These are phyloP conservation scores for Metschnikowia santaceciliae DNA, from an alignment of 805 yeast genomes.

Conservation along the genomic window DNA sequence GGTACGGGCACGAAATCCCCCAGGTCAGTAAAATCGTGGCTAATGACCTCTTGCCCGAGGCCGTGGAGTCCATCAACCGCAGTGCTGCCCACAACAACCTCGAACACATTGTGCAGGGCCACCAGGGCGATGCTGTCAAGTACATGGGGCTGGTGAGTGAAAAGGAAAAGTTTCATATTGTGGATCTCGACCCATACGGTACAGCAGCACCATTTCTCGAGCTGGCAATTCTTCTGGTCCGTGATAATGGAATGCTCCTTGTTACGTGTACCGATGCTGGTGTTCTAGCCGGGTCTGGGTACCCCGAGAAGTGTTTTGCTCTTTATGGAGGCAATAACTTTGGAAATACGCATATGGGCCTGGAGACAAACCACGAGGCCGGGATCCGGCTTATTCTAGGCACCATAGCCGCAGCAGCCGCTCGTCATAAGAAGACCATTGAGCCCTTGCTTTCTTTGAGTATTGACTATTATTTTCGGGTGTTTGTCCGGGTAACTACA, in stretches of 20 bases:
- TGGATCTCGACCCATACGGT: conserved; percentile 97
- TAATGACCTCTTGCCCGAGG: conserved; percentile 81
- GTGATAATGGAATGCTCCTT: conserved; percentile 77
- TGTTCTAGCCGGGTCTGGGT: conserved; percentile 91
- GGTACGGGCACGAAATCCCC: conserved; percentile 92
- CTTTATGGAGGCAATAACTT: conserved; percentile 90
- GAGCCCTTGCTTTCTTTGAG: conserved; percentile 84
- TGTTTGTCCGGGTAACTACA: conserved; percentile 72
- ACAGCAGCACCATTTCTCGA: conserved; percentile 95
- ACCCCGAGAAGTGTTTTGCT: conserved; percentile 95
- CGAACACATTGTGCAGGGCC: conserved; percentile 52
- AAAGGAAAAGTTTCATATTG: conserved; percentile 63
- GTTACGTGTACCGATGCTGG: conserved; percentile 97
- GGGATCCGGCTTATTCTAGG: conserved; percentile 82
- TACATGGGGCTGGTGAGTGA: conserved; percentile 55
- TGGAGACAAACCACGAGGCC: conserved; percentile 86
- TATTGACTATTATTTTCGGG: conserved; percentile 88
- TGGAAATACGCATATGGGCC: conserved; percentile 47
- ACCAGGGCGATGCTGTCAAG: conserved; percentile 87
- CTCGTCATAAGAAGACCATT: conserved; percentile 79
- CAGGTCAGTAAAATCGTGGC: conserved; percentile 71
- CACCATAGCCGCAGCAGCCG: conserved; percentile 77
- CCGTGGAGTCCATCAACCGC: conserved; percentile 73
- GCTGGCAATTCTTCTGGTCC: conserved; percentile 80
- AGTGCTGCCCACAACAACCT: conserved; percentile 69